Percentiles rank a stretch among this genome's conserved stretches.
phyloP scores from a whole-genome alignment of 148 eudicot species.

The Rhododendron williamsianum region DNA sequence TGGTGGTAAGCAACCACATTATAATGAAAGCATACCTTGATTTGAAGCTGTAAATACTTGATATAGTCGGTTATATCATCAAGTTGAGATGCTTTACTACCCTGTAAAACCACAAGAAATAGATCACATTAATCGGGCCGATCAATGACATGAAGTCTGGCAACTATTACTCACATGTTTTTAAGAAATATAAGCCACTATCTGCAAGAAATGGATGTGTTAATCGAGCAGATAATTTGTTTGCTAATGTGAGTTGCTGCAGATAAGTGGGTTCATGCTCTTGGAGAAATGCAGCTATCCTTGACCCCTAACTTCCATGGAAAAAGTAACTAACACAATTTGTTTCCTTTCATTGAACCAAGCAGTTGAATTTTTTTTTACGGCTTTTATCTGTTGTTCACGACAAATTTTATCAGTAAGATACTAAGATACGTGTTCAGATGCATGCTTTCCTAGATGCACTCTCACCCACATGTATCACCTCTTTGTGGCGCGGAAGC shows the following conservation, averaged over 20 bases:
- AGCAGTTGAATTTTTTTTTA: background rate
- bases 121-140: background rate
- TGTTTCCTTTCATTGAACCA: background rate
- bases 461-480: background rate
- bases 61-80: conserved; percentile 35
- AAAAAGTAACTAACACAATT: background rate
- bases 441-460: background rate
- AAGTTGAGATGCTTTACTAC: conserved; percentile 20
- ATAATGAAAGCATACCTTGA: conserved; percentile 27
- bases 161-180: background rate
- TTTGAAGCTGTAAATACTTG: conserved; percentile 34
- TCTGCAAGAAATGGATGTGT: background rate
- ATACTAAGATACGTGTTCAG: background rate
- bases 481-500: conserved; percentile 37
- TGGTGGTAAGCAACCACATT: background rate
- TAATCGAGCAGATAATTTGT: background rate
- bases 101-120: conserved; percentile 24
- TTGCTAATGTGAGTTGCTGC: background rate
- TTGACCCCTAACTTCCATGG: background rate
- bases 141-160: background rate
- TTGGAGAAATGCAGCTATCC: background rate
- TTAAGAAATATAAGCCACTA: background rate
- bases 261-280: background rate
- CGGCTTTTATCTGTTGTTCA: background rate
- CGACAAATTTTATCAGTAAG: background rate